phyloP scores from a whole-genome alignment of 164 flowering plant genomes.

The Taxillus chinensis region DNA sequence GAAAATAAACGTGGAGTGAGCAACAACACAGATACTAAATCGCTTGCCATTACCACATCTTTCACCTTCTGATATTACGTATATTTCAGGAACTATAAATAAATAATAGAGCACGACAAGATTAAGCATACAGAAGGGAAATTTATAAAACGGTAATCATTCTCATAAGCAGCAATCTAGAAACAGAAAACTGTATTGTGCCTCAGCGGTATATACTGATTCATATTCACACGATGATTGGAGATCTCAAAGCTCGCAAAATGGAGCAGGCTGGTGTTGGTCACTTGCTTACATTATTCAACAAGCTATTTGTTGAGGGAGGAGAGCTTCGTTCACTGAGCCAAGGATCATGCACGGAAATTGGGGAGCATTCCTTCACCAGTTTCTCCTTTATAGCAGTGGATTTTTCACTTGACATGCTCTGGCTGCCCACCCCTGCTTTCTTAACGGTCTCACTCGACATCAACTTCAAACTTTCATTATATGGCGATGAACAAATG shows the following conservation, averaged over 20 bases:
- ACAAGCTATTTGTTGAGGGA: conserved; percentile 50
- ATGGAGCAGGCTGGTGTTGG: not conserved
- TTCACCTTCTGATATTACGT: too few relatives aligned
- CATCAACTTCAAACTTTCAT: conserved; percentile 28
- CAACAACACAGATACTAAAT: too few relatives aligned
- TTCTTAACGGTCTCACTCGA: conserved; percentile 11
- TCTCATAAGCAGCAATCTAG: not conserved
- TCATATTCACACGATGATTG: not conserved
- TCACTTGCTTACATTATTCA: conserved; percentile 26
- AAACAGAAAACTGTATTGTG: not conserved
- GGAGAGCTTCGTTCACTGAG: conserved; percentile 54
- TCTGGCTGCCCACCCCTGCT: conserved; percentile 12
- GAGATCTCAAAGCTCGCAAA: not conserved
- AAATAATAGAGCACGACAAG: too few relatives aligned
- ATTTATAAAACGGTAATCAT: too few relatives aligned
- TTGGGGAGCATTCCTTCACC: conserved; percentile 30
- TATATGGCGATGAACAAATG: conserved; percentile 25
- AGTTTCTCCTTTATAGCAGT: conserved; percentile 10
- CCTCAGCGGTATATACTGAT: not conserved
- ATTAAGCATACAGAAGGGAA: too few relatives aligned
- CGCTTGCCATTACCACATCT: too few relatives aligned
- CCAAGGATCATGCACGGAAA: conserved; percentile 50
- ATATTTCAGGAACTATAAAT: too few relatives aligned
- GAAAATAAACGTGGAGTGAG: too few relatives aligned
- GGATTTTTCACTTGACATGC: conserved; percentile 4